Percentiles rank a stretch among this genome's conserved stretches.
phyloP scores from a whole-genome alignment of 2,329 filamentous ascomycete species.

The Herpotrichia juniperi region DNA sequence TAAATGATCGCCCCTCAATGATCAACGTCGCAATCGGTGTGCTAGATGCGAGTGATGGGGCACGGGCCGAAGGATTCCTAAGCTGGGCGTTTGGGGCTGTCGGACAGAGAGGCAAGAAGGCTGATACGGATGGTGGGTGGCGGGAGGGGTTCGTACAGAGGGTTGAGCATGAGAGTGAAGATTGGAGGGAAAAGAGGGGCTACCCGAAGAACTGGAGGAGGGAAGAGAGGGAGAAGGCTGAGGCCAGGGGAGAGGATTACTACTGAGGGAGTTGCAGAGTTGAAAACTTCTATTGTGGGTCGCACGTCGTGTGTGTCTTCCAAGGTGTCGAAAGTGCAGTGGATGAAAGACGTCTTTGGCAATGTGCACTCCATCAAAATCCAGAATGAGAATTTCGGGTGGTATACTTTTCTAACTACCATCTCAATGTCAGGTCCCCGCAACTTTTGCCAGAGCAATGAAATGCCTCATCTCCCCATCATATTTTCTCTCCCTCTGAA shows the following conservation, averaged over 20 bases:
- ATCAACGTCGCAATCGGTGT: constrained; percentile 56
- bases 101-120: constrained; percentile 17
- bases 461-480: too few species aligned
- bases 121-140: constrained; percentile 51
- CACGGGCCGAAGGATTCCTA: constrained; percentile 54
- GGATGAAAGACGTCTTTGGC: too few species aligned
- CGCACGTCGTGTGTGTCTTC: too few species aligned
- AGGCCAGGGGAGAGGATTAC: not conserved
- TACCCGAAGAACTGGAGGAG: constrained; percentile 43
- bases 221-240: constrained; percentile 14
- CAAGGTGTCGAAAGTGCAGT: too few species aligned
- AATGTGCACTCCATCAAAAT: too few species aligned
- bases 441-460: too few species aligned
- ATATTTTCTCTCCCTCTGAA: too few species aligned
- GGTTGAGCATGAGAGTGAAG: constrained; percentile 30
- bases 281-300: too few species aligned
- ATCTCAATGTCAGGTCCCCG: too few species aligned
- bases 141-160: constrained; percentile 42
- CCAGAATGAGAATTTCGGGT: too few species aligned
- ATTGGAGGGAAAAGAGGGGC: constrained; percentile 40
- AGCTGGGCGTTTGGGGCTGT: constrained; percentile 49
- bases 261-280: too few species aligned
- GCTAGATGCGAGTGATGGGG: constrained; percentile 52
- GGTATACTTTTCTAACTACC: too few species aligned
- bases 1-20: constrained; percentile 45